A percentile compares a stretch with the other conserved stretches of the same genome.
These are phyloP conservation scores for Vitis rupestris DNA, from an alignment of 164 flowering plant genomes.

Conservation along the genomic window DNA sequence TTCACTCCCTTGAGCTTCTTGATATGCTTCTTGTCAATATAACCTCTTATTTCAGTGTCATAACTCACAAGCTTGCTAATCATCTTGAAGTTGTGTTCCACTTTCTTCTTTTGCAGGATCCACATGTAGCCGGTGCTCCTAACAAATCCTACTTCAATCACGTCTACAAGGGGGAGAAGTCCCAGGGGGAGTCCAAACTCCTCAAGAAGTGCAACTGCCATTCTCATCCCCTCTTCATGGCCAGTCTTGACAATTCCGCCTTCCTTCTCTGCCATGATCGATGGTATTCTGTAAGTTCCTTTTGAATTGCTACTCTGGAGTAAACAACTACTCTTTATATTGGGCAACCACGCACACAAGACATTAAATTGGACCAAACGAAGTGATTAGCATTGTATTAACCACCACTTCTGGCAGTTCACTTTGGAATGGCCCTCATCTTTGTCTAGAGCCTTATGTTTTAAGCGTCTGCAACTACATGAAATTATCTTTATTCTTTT, in stretches of 20 bases:
- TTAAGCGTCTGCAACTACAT: not conserved
- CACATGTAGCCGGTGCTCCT: slow-evolving; percentile 36
- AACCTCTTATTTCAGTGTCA: slow-evolving; percentile 17
- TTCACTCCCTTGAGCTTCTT: slow-evolving; percentile 46
- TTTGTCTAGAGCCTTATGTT: not conserved
- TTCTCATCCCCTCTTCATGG: slow-evolving; percentile 33
- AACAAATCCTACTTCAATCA: slow-evolving; percentile 30
- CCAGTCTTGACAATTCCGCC: slow-evolving; percentile 34
- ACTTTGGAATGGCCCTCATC: not conserved
- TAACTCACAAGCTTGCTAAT: slow-evolving; percentile 31
- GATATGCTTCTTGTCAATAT: slow-evolving; percentile 22
- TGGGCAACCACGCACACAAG: not conserved
- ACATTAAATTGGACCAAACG: slow-evolving; percentile 12
- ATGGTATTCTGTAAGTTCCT: too few species aligned
- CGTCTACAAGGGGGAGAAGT: slow-evolving; percentile 34
- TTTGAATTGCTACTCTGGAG: not conserved
- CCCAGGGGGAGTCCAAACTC: slow-evolving; percentile 34
- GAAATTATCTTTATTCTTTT: not conserved
- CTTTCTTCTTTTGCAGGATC: slow-evolving; percentile 34
- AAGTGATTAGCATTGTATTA: slow-evolving; percentile 10
- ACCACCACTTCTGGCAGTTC: slow-evolving; percentile 6
- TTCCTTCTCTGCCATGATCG: slow-evolving; percentile 22
- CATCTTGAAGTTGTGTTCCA: slow-evolving; percentile 35
- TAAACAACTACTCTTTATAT: not conserved
- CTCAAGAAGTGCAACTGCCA: slow-evolving; percentile 26